These are phyloP conservation scores for Macadamia tetraphylla DNA, from an alignment of 164 flowering plant genomes.

Conservation along the genomic window DNA sequence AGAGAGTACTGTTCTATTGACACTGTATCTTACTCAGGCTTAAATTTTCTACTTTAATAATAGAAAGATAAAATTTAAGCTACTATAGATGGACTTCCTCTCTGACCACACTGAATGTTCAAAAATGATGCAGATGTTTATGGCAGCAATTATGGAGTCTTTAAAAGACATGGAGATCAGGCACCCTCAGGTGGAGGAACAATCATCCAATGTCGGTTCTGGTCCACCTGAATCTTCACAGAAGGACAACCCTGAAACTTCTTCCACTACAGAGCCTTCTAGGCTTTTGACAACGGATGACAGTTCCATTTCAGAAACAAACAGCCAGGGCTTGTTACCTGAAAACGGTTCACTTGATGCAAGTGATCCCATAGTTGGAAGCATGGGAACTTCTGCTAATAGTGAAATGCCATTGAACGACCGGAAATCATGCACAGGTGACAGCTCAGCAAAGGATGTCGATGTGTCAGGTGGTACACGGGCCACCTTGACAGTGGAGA, in stretches of 20 bases:
- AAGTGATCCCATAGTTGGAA: not conserved
- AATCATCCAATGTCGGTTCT: conserved; percentile 13
- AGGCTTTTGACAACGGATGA: conserved; percentile 13
- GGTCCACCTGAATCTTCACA: conserved; percentile 17
- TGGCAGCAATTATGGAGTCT: conserved; percentile 81
- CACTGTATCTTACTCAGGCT: too few species aligned
- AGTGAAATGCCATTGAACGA: conserved; percentile 25
- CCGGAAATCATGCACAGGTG: conserved; percentile 27
- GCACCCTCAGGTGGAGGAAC: conserved; percentile 32
- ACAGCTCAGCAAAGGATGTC: conserved; percentile 11
- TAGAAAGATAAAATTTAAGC: too few species aligned
- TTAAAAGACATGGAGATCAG: conserved; percentile 60
- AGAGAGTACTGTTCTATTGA: too few species aligned
- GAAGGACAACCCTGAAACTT: conserved; percentile 19
- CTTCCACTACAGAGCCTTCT: conserved; percentile 18
- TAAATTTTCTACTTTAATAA: too few species aligned
- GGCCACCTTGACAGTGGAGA: conserved; percentile 60
- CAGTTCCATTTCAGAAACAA: conserved; percentile 14
- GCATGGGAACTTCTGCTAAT: conserved; percentile 11
- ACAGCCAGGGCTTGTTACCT: conserved; percentile 7
- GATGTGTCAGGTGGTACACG: conserved; percentile 48
- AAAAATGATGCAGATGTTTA: conserved; percentile 57
- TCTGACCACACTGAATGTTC: not conserved
- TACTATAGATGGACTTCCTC: not conserved
- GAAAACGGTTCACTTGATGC: conserved; percentile 7